Base-by-base conservation (phyloP, 2,329 filamentous ascomycete species). In the Cladosporium sp. region DNA sequence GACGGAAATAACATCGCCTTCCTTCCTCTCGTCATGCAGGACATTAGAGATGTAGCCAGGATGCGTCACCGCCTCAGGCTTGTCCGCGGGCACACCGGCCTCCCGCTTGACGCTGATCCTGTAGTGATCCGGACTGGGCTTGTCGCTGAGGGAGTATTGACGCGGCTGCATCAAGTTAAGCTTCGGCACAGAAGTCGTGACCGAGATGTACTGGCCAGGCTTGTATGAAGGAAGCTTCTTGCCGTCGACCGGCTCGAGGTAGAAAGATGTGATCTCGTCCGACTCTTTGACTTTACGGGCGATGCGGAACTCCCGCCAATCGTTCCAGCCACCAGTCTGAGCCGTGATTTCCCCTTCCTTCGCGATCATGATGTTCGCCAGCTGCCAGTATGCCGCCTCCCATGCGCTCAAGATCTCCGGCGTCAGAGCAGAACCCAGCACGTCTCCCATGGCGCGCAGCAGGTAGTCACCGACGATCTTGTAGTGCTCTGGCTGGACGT, bases 101-200 rank as follows among this genome's bases (percentile, higher is more conserved):
- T 89, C 84, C 54, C 77, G 79, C 75, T 88, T 88, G 53, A 90
- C 77, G 46, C 79, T 86, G 69, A 89, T 84, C 31, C 86, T 80
- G 68, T 87, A 86, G 68, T 82, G 78, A 46, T 80, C 75, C 8
- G 76, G 70, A 2, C 73, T 73, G 2, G 83, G 84, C 46, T 79
- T 75, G 58, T 88, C 84, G 61, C 80, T 85, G 56, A 90, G 75
- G 22, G 84, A 87, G 70, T 89, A 90, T 68, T 89, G 86, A 32
- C 86, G 75, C 14, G 81, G 77, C 68, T 90, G 86, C 58, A 75
- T 70, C 64, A 82, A 76, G n/a, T 79, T 78, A 18, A 86, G 74
- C 44, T 74, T 71, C 1, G 80, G 78, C 0, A 86, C 76, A 46
- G 77, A 72, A 7, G 84, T 67, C 46, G 78, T 77, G 43, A 89